Conservation (phyloP, 139 green algal species). For the Picochlorum sp. region DNA sequence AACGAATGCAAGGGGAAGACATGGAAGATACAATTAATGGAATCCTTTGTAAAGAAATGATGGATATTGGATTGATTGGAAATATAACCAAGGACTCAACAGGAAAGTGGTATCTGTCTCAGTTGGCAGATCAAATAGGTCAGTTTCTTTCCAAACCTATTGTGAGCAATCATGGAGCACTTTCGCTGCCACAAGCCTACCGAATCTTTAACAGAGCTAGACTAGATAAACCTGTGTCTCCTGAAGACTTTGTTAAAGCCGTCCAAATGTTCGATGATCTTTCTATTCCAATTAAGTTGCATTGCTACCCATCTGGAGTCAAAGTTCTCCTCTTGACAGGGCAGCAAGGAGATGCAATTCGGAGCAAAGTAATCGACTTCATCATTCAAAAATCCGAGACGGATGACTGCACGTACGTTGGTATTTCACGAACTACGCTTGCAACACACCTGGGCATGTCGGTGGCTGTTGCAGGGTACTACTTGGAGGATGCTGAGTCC, state of each 20-base stretch:
- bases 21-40: conserved; percentile 31
- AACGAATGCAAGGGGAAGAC: conserved; percentile 4
- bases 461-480: conserved; percentile 63
- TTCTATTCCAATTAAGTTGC: conserved; percentile 36
- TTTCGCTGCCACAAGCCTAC: conserved; percentile 86
- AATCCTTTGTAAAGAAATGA: conserved; percentile 65
- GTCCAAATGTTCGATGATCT: conserved; percentile 20
- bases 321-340: conserved; percentile 53
- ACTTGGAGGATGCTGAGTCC: conserved; percentile 69
- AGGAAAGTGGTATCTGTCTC: conserved; percentile 65
- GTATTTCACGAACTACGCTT: conserved; percentile 43
- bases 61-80: conserved; percentile 73
- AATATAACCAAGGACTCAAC: conserved; percentile 78
- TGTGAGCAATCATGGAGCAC: conserved; percentile 52
- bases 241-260: conserved; percentile 78
- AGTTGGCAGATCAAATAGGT: conserved; percentile 72
- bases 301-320: conserved; percentile 56
- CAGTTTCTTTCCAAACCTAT: conserved; percentile 56
- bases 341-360: conserved; percentile 50
- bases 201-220: conserved; percentile 90
- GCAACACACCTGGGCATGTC: conserved; percentile 37
- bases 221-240: conserved; percentile 85
- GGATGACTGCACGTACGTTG: conserved; percentile 15
- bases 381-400: neutral
- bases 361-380: conserved; percentile 17